These are phyloP conservation scores for Cordyceps farinosa DNA, from an alignment of 2,329 filamentous ascomycete genomes.

Conservation along the genomic window DNA sequence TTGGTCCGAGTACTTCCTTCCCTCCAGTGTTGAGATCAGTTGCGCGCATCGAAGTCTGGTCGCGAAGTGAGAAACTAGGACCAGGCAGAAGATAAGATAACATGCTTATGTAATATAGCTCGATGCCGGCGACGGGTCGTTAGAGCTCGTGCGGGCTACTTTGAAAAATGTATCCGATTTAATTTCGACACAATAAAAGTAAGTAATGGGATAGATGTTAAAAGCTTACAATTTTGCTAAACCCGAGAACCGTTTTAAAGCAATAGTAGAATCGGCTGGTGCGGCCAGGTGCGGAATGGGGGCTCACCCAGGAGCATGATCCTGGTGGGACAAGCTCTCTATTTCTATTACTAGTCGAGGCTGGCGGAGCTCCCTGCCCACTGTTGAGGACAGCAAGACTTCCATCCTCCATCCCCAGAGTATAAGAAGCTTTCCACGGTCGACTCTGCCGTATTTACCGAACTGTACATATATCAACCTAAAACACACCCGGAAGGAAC, in stretches of 20 bases:
- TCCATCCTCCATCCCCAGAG: neutral
- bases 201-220: neutral
- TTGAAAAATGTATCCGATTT: no score
- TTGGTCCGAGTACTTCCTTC: neutral
- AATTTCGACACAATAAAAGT: neutral
- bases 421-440: neutral
- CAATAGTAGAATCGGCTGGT: neutral
- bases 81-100: constrained; percentile 10
- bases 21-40: neutral
- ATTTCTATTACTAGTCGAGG: neutral
- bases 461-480: constrained; percentile 2
- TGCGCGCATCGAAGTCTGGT: neutral
- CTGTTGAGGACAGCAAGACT: constrained; percentile 8
- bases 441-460: neutral
- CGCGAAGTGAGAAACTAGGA: constrained; percentile 6
- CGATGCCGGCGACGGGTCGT: no score
- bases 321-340: constrained; percentile 5
- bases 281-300: neutral
- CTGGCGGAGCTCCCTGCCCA: neutral
- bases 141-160: neutral
- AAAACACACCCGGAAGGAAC: neutral
- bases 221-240: neutral
- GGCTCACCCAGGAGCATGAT: no score
- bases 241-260: neutral
- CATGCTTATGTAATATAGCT: constrained; percentile 8